These are phyloP conservation scores for Primulina eburnea DNA, from an alignment of 257 asterid genomes.

Conservation along the genomic window DNA sequence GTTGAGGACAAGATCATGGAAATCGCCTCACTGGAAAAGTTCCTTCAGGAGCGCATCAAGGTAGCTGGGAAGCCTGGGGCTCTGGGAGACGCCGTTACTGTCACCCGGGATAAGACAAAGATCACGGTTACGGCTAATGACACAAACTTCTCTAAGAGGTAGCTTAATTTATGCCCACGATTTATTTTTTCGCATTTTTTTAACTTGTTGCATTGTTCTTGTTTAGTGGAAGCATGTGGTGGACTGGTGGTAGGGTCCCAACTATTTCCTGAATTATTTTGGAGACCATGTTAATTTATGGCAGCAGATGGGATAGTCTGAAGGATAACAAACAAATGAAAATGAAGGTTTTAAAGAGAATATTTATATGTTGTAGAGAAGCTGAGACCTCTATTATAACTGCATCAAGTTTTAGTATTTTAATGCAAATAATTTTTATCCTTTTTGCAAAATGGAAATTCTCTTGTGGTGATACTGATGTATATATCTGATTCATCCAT, in stretches of 20 bases:
- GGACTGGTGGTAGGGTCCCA: background rate
- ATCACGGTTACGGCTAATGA: constrained; percentile 50
- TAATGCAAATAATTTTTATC: too few species aligned
- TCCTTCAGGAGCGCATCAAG: constrained; percentile 35
- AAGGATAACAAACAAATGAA: background rate
- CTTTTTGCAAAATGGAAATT: background rate
- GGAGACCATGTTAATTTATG: too few species aligned
- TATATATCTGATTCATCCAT: background rate
- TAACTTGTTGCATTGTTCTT: background rate
- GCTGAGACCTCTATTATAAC: background rate
- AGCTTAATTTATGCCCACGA: background rate
- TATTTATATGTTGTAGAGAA: background rate
- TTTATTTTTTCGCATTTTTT: too few species aligned
- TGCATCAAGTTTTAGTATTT: background rate
- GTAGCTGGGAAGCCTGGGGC: constrained; percentile 54
- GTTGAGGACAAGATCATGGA: too few species aligned
- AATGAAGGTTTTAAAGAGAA: too few species aligned
- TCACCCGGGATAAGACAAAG: constrained; percentile 49
- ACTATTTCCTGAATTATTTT: too few species aligned
- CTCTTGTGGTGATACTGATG: background rate
- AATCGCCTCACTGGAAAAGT: too few species aligned
- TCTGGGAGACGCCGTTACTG: constrained; percentile 50
- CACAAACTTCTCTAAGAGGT: constrained; percentile 54
- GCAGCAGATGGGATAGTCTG: too few species aligned
- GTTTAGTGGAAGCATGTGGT: too few species aligned